Conservation (phyloP, 2,329 filamentous ascomycete species). For the Onygena corvina region DNA sequence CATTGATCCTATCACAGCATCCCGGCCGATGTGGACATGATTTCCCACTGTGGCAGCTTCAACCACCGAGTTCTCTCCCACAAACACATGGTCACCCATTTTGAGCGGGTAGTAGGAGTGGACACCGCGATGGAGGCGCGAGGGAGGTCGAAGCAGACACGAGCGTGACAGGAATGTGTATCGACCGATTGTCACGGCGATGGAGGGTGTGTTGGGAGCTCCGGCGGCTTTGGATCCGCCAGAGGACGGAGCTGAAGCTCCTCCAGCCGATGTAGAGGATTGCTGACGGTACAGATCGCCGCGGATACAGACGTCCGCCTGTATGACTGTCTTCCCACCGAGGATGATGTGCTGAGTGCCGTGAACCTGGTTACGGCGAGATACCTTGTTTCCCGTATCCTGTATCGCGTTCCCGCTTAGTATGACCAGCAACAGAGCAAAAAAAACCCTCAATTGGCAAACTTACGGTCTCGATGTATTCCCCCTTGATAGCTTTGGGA, state of each 20-base stretch:
- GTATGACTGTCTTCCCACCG: constrained; percentile 88
- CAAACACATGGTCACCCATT: constrained; percentile 87
- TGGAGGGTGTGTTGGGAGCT: constrained; percentile 24
- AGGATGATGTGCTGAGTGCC: constrained; percentile 97
- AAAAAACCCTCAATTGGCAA: background rate
- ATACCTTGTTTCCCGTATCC: constrained; percentile 98
- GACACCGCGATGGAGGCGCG: constrained; percentile 62
- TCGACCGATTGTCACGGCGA: constrained; percentile 70
- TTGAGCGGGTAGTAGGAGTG: constrained; percentile 64
- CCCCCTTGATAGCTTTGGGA: constrained; percentile 65
- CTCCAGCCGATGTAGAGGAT: constrained; percentile 27
- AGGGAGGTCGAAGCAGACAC: constrained; percentile 69
- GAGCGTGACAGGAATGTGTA: constrained; percentile 80
- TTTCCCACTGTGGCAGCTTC: constrained; percentile 73
- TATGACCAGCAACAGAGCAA: background rate
- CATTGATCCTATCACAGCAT: constrained; percentile 70
- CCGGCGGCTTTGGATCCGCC: constrained; percentile 18
- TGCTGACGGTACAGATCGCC: constrained; percentile 64
- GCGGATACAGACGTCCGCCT: constrained; percentile 85
- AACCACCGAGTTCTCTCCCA: constrained; percentile 62
- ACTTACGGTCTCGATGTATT: constrained; percentile 90
- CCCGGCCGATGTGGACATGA: constrained; percentile 73
- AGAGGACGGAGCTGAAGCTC: constrained; percentile 20
- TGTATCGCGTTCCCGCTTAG: constrained; percentile 28
- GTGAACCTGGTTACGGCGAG: constrained; percentile 77